Percentiles rank a stretch among this genome's conserved stretches.
Evolutionary conservation across 1,284 basidiomycete genomes (phyloP).

Genomic region (Cystobasidiaceae sp.): DNA sequence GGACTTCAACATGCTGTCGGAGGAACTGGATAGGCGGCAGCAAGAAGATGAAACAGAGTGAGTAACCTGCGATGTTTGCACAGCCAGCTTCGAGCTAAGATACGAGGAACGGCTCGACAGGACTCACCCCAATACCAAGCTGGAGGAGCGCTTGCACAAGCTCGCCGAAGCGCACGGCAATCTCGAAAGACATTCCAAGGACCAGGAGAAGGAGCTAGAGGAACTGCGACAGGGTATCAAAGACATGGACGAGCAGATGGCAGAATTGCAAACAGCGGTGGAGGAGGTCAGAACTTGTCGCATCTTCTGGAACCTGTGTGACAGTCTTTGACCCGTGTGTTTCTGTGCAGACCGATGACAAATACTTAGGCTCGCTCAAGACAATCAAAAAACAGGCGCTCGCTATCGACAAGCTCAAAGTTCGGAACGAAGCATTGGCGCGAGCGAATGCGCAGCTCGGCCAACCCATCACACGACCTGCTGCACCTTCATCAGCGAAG

Average conservation of each 20-base stretch:
- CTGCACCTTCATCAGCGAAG: constrained; percentile 7
- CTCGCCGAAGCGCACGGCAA: not conserved
- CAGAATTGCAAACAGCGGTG: constrained; percentile 12
- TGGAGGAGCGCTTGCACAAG: not conserved
- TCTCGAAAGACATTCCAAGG: not conserved
- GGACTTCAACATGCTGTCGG: constrained; percentile 22
- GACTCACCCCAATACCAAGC: too few relatives aligned
- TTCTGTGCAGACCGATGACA: constrained; percentile 18
- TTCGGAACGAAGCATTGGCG: constrained; percentile 17
- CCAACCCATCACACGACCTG: not conserved
- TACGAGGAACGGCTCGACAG: too few relatives aligned
- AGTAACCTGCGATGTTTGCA: not conserved
- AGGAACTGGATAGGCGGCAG: constrained; percentile 19
- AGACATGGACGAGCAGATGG: not conserved
- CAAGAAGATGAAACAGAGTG: constrained; percentile 17
- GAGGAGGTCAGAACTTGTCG: constrained; percentile 11
- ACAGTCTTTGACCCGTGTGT: not conserved
- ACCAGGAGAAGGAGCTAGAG: not conserved
- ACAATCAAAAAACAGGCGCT: constrained; percentile 21
- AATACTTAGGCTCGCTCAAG: constrained; percentile 21
- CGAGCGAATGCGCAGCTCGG: constrained; percentile 10
- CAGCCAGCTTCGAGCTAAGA: not conserved
- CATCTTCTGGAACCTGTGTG: not conserved
- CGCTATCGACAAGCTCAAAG: constrained; percentile 17
- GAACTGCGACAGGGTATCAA: not conserved